Evolutionary conservation across 257 asterid genomes (phyloP).

Genomic region (Primulina eburnea): DNA sequence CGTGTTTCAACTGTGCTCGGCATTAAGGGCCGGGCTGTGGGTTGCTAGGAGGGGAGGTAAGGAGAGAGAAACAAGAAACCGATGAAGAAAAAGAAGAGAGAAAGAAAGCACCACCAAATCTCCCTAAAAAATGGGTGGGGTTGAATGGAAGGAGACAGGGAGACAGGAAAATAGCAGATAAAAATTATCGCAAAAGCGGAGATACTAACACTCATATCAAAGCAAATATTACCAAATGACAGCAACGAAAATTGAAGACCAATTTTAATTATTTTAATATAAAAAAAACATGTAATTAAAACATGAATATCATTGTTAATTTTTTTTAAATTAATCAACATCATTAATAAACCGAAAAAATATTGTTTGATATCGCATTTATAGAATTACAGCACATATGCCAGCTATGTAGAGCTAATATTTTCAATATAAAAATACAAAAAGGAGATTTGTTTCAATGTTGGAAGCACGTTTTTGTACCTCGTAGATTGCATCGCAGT

Average conservation of each 20-base stretch:
- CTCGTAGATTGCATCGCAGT: neutral
- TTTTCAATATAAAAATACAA: too few relatives aligned
- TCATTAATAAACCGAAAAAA: too few relatives aligned
- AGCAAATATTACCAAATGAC: neutral
- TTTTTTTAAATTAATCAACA: too few relatives aligned
- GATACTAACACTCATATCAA: neutral
- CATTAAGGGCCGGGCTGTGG: conserved; percentile 1
- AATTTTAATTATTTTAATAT: too few relatives aligned
- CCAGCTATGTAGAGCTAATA: neutral
- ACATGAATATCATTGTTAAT: too few relatives aligned
- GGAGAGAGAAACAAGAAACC: conserved; percentile 10
- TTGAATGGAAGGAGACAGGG: conserved; percentile 31
- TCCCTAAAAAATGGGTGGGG: conserved; percentile 27
- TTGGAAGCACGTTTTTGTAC: neutral
- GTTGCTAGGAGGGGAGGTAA: conserved; percentile 28
- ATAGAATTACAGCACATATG: too few relatives aligned
- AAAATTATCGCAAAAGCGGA: neutral
- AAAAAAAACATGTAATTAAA: too few relatives aligned
- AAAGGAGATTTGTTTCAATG: neutral
- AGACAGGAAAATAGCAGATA: neutral
- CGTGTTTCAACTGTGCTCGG: conserved; percentile 14
- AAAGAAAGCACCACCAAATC: conserved; percentile 36
- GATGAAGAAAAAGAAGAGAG: conserved; percentile 18
- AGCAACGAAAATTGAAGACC: too few relatives aligned
- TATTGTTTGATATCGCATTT: too few relatives aligned